Conservation (phyloP, 2,329 filamentous ascomycete genomes). For the Trichoderma afroharzianum region DNA sequence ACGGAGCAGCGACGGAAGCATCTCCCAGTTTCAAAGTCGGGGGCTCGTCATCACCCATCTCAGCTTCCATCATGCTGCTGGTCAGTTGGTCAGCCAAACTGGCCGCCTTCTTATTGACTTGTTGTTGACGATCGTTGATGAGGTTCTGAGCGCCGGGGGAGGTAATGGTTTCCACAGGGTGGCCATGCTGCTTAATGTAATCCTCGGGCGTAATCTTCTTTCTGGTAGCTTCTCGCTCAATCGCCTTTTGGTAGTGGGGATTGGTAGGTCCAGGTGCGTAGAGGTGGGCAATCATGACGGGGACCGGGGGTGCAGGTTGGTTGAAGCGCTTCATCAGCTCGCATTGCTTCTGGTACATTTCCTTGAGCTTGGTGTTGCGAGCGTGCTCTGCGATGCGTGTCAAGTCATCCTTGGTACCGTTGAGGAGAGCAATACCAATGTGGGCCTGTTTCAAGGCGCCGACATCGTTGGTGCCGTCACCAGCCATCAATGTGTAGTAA, state of each 20-base stretch:
- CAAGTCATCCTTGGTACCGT: constrained; percentile 88
- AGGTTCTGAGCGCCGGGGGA: constrained; percentile 62
- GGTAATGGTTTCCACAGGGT: constrained; percentile 60
- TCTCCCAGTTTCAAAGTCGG: constrained; percentile 96
- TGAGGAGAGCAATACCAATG: constrained; percentile 91
- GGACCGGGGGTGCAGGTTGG: constrained; percentile 86
- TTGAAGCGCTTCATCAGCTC: constrained; percentile 93
- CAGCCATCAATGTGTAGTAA: constrained; percentile 98
- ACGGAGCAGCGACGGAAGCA: constrained; percentile 93
- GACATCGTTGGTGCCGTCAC: constrained; percentile 97
- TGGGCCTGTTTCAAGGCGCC: constrained; percentile 97
- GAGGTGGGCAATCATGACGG: constrained; percentile 86
- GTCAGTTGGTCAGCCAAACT: constrained; percentile 84
- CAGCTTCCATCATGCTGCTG: constrained; percentile 81
- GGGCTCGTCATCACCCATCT: constrained; percentile 84
- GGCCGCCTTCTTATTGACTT: constrained; percentile 69
- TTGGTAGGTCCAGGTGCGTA: constrained; percentile 89
- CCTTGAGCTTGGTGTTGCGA: constrained; percentile 96
- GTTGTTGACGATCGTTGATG: constrained; percentile 57
- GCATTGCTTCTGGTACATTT: constrained; percentile 95
- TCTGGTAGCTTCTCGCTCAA: constrained; percentile 77
- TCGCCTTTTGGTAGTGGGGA: constrained; percentile 89
- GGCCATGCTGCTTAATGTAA: constrained; percentile 51
- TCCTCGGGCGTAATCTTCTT: constrained; percentile 67
- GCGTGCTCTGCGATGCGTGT: constrained; percentile 89